These are phyloP conservation scores for Nakazawaea ernobii DNA, from an alignment of 805 yeast genomes.

Conservation along the genomic window DNA sequence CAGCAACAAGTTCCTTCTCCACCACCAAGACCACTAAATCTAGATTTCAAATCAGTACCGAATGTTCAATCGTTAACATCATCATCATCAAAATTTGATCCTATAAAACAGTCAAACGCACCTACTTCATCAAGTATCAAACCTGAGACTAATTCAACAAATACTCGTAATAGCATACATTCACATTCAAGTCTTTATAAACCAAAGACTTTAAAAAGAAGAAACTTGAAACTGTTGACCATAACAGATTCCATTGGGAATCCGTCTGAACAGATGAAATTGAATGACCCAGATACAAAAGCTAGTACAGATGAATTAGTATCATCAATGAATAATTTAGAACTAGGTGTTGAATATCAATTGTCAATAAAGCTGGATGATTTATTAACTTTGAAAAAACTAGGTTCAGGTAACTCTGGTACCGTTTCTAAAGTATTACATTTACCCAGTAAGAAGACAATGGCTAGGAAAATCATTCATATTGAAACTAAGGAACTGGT, in stretches of 20 bases:
- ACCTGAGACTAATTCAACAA: background rate
- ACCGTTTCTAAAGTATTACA: conserved; percentile 85
- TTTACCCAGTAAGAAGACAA: conserved; percentile 76
- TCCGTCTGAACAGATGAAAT: background rate
- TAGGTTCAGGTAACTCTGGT: conserved; percentile 95
- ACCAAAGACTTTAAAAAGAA: conserved; percentile 45
- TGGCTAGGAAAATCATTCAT: conserved; percentile 88
- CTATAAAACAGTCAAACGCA: background rate
- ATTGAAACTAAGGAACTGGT: conserved; percentile 76
- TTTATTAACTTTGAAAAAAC: conserved; percentile 62
- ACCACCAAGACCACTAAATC: background rate
- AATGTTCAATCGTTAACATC: background rate
- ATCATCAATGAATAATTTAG: conserved; percentile 40
- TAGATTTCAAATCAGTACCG: background rate
- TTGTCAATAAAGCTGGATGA: conserved; percentile 56
- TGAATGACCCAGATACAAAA: conserved; percentile 25
- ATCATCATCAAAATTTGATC: background rate
- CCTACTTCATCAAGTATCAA: background rate
- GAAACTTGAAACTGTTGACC: conserved; percentile 54
- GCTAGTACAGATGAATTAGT: conserved; percentile 31
- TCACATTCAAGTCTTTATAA: conserved; percentile 4
- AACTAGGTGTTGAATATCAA: conserved; percentile 49
- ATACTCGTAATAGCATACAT: conserved; percentile 9
- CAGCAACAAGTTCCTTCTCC: background rate
- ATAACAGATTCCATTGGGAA: background rate